These are phyloP conservation scores for Plasmopara muralis DNA, from an alignment of 352 stramenopile species.

Conservation along the genomic window DNA sequence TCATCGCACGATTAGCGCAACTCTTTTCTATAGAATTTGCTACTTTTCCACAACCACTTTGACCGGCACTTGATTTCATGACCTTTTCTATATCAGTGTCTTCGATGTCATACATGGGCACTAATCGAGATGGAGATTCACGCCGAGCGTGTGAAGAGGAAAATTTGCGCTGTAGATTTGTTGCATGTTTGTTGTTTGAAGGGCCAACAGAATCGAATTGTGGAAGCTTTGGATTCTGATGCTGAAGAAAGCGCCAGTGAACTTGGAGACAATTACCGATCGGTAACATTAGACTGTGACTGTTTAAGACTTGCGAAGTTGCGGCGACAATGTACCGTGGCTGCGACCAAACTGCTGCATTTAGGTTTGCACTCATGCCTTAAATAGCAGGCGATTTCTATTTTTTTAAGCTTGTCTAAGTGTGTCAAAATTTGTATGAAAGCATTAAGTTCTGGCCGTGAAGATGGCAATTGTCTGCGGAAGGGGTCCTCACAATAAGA, in stretches of 20 bases:
- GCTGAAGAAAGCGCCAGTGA: conserved; percentile 1
- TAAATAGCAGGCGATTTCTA: too few relatives aligned
- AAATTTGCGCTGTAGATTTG: not conserved
- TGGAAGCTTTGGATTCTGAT: conserved; percentile 13
- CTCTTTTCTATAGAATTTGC: too few relatives aligned
- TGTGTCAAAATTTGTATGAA: too few relatives aligned
- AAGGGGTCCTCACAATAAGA: too few relatives aligned
- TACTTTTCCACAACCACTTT: too few relatives aligned
- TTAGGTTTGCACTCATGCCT: too few relatives aligned
- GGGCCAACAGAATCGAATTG: conserved; percentile 8
- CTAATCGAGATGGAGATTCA: conserved; percentile 15
- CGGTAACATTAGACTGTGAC: not conserved
- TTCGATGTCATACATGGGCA: conserved; percentile 21
- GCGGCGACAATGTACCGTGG: too few relatives aligned
- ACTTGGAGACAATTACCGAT: not conserved
- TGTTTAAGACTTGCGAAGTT: not conserved
- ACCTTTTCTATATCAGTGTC: not conserved
- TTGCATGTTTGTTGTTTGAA: conserved; percentile 3
- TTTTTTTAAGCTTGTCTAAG: too few relatives aligned
- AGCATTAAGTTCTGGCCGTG: too few relatives aligned
- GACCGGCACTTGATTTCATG: too few relatives aligned
- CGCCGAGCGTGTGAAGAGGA: not conserved
- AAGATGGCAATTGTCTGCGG: too few relatives aligned
- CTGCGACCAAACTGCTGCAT: too few relatives aligned
- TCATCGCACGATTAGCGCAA: conserved; percentile 13